A percentile compares a stretch with the other conserved stretches of the same genome.
Evolutionary conservation across 148 eudicot genomes (phyloP).

Genomic region (Rhododendron molle): DNA sequence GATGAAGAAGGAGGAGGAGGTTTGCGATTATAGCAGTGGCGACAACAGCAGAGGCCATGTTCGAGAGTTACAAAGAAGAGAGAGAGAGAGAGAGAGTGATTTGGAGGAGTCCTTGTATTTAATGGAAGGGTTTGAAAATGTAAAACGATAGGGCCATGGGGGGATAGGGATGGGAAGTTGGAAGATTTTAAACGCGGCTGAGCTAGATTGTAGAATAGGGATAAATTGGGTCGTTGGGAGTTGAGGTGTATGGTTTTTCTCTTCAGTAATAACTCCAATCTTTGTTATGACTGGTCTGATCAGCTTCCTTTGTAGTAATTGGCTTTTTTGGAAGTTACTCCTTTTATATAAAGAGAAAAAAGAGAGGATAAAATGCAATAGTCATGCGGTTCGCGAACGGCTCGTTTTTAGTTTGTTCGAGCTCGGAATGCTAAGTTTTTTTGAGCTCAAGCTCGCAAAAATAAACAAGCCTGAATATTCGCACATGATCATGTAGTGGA

Average conservation of each 20-base stretch:
- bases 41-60: slow-evolving; percentile 16
- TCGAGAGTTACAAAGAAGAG: neutral
- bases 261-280: neutral
- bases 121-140: neutral
- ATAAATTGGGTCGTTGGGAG: neutral
- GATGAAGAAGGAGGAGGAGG: neutral
- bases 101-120: neutral
- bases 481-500: too few relatives aligned
- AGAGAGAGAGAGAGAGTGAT: neutral
- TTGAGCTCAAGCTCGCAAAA: too few relatives aligned
- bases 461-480: too few relatives aligned
- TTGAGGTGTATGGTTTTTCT: neutral
- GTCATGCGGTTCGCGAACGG: too few relatives aligned
- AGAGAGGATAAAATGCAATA: too few relatives aligned
- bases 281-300: too few relatives aligned
- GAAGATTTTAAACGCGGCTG: neutral
- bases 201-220: neutral
- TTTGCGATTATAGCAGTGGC: neutral
- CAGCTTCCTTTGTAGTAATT: too few relatives aligned
- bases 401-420: too few relatives aligned
- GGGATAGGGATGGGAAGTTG: neutral
- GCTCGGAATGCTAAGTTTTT: too few relatives aligned
- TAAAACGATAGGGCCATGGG: neutral
- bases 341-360: too few relatives aligned
- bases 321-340: too few relatives aligned